Evolutionary conservation across 371 early-diverging fungal species (phyloP), one percentile per base, ranked within the genome.

Genomic region (Mucor indicus): DNA sequence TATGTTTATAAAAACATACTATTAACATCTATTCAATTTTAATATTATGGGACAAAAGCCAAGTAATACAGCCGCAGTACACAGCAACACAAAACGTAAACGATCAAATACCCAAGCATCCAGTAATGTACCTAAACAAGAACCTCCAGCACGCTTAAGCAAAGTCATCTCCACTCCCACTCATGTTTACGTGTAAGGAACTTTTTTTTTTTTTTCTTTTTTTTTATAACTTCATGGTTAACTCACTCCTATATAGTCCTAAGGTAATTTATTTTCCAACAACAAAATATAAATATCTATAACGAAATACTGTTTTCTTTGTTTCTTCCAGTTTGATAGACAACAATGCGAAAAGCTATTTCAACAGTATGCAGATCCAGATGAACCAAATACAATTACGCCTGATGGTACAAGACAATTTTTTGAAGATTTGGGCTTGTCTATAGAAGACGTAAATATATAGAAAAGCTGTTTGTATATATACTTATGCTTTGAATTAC

Each of bases 401-500:
- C 75, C 71, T 8, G 71, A 71, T 30, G 69, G 69, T 20, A 67
- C 62, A 30, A 59, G 56, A 12, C 61, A 45, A 23, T 75, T 75
- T 37, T 68, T 71, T 51, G 61, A 67, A 32, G 75, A 75, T 44
- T 35, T 75, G 12, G 69, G 62, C 4, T 36, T 75, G 23, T 64
- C 71, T 0, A 43, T 75, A 17, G 75, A 75, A 33, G 64, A 68
- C 54, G 75, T 70, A 62, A 44, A 57, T 6, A 29, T 29, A 29
- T 8, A 29, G 30, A 29, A 29, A 29, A 29, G 30, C 6, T 6
- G 8, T 29, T 12, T 17, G 15, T 38, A 11, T 22, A 10, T 4
- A 32, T 4, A 27, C 19, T 25, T 7, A 19, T 15, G 10, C 31
- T 13, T 29, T 2, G 38, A 23, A 17, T n/a, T 31, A 12, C 25